These are phyloP conservation scores for Phytophthora syringae DNA, from an alignment of 352 stramenopile genomes.

Conservation along the genomic window DNA sequence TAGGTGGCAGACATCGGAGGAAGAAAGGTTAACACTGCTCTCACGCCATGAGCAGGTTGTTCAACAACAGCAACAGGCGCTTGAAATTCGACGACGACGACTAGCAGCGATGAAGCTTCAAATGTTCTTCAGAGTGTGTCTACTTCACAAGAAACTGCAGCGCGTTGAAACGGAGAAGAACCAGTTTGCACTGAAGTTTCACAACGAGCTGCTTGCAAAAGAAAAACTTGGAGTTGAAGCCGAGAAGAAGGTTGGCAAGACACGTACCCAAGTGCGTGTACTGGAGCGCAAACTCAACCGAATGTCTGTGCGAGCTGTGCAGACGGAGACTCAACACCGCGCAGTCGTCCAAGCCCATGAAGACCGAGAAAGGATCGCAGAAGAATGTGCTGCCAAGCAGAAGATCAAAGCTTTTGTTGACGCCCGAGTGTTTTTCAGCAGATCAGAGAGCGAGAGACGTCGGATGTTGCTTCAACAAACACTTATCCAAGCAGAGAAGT, in stretches of 20 bases:
- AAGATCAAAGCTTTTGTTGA: slow-evolving; percentile 53
- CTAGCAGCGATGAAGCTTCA: slow-evolving; percentile 47
- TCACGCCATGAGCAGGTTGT: slow-evolving; percentile 39
- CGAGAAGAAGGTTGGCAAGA: slow-evolving; percentile 26
- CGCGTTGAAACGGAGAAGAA: slow-evolving; percentile 25
- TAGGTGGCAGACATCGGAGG: slow-evolving; percentile 46
- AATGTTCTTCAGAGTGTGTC: slow-evolving; percentile 42
- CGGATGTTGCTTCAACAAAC: slow-evolving; percentile 18
- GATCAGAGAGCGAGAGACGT: slow-evolving; percentile 19
- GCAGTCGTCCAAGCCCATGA: slow-evolving; percentile 23
- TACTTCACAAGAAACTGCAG: slow-evolving; percentile 39
- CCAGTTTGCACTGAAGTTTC: slow-evolving; percentile 20
- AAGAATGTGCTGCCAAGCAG: slow-evolving; percentile 29
- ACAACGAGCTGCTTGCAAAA: slow-evolving; percentile 24
- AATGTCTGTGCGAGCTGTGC: slow-evolving; percentile 18
- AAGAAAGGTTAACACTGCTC: slow-evolving; percentile 33
- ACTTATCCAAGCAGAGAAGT: slow-evolving; percentile 37
- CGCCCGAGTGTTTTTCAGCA: slow-evolving; percentile 11
- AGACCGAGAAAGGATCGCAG: slow-evolving; percentile 14
- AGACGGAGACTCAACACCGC: slow-evolving; percentile 16
- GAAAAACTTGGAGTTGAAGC: slow-evolving; percentile 21
- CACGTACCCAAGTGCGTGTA: slow-evolving; percentile 41
- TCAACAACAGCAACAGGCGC: slow-evolving; percentile 33
- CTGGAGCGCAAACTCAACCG: slow-evolving; percentile 41
- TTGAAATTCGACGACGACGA: slow-evolving; percentile 29